Evolutionary conservation across 2,329 filamentous ascomycete genomes (phyloP), one percentile per base, ranked within the genome.

Genomic region (Xylariomycetidae sp.): DNA sequence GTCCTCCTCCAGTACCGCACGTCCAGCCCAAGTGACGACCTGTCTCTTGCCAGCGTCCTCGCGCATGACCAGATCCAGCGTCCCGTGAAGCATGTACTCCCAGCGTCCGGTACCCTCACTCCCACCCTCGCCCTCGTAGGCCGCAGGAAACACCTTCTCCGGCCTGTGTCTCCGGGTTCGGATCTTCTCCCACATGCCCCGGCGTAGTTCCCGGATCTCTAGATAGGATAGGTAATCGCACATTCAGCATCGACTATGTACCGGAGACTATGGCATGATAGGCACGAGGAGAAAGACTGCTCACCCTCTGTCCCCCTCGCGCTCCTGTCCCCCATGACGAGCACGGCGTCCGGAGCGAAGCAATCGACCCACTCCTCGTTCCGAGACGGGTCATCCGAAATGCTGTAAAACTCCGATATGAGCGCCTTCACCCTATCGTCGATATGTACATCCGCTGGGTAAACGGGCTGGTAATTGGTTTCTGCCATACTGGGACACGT

Each of bases 161-260:
- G 67, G 56, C 3, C 45, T 58, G 48, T 72, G 68, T 37, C 49
- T 62, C 25, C 68, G 55, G 23, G 56, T 51, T 35, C 49, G 45
- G 14, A 69, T 59, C 14, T 48, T 42, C 10, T 62, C 54, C 66
- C 67, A 69, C 67, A 70, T 72, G 16, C 56, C 49, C 13, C 42
- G 41, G 22, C 69, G 59, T 17, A 70, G 42, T 25, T 49, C 48
- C 4, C 56, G 56, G 30, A 71, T 64, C 25, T 65, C 67, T 70
- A 32, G 14, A 16, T 25, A 2, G 17, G 19, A 25, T 15, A 22
- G 19, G 11, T 8, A 15, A 14, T 13, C n/a, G 15, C 9, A 25
- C n/a, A 16, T 16, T 16, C 17, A 5, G 26, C 8, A 16, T 27
- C 14, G 8, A n/a, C 8, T 8, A 23, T 23, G 20, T n/a, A 23